Percentiles rank a stretch among this genome's conserved stretches.
phyloP scores from a whole-genome alignment of 257 asterid genomes.

The Leptodermis oblonga region DNA sequence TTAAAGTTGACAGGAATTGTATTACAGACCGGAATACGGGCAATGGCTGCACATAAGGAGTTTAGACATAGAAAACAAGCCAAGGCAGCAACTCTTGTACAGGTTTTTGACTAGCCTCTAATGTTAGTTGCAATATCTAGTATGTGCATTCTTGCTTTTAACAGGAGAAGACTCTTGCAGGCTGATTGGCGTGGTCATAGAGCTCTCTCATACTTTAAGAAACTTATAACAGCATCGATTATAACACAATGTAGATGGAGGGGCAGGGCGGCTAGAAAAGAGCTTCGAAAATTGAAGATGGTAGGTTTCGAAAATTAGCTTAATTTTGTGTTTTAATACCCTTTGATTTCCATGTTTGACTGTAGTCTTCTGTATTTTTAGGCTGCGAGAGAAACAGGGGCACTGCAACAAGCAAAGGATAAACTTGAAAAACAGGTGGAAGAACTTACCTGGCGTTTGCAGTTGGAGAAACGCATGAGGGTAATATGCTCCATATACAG shows the following conservation, averaged over 20 bases:
- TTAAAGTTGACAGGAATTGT: conserved; percentile 52
- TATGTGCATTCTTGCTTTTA: conserved; percentile 18
- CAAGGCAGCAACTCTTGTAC: conserved; percentile 62
- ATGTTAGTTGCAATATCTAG: conserved; percentile 11
- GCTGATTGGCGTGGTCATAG: conserved; percentile 81
- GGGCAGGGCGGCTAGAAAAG: conserved; percentile 67
- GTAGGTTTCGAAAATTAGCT: conserved; percentile 25
- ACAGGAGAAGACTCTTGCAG: conserved; percentile 42
- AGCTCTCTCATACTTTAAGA: conserved; percentile 63
- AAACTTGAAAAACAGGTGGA: conserved; percentile 98
- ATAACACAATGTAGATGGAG: conserved; percentile 91
- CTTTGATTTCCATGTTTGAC: background rate
- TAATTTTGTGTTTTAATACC: background rate
- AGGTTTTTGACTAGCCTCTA: conserved; percentile 47
- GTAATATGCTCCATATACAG: conserved; percentile 38
- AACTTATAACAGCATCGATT: conserved; percentile 60
- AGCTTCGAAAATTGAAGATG: conserved; percentile 85
- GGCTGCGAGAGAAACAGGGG: conserved; percentile 98
- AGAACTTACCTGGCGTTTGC: conserved; percentile 89
- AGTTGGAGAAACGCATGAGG: conserved; percentile 94
- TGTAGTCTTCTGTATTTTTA: conserved; percentile 32
- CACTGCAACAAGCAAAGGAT: conserved; percentile 94
- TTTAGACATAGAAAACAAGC: conserved; percentile 61
- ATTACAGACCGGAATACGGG: conserved; percentile 75
- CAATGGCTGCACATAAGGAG: conserved; percentile 67